phyloP scores from a whole-genome alignment of 2,329 filamentous ascomycete species.

The Cercospora sesami region DNA sequence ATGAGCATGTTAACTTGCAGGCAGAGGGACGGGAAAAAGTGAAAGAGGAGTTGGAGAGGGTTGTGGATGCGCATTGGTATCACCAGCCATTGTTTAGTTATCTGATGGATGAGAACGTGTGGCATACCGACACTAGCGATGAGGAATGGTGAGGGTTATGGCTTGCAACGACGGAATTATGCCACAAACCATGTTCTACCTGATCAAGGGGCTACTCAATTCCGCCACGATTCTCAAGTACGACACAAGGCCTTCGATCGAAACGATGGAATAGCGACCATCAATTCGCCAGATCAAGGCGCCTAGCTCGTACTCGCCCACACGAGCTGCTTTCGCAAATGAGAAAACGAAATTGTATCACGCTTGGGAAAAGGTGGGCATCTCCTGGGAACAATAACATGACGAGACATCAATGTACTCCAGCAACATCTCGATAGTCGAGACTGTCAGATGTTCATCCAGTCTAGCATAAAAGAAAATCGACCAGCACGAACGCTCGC shows the following conservation, averaged over 20 bases:
- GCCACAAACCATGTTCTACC: too few relatives aligned
- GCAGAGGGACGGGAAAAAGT: constrained; percentile 25
- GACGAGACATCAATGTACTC: too few relatives aligned
- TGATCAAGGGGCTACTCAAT: not conserved
- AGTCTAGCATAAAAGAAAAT: not conserved
- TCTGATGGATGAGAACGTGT: constrained; percentile 35
- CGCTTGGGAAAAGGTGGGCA: too few relatives aligned
- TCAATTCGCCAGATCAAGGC: not conserved
- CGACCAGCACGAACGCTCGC: not conserved
- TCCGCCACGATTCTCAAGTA: too few relatives aligned
- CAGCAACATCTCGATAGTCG: too few relatives aligned
- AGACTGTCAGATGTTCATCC: not conserved
- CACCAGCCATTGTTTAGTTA: constrained; percentile 31
- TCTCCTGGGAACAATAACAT: too few relatives aligned
- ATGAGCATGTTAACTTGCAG: constrained; percentile 32
- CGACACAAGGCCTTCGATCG: too few relatives aligned
- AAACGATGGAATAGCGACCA: not conserved
- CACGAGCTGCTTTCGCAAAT: too few relatives aligned
- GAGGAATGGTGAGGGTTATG: constrained; percentile 36
- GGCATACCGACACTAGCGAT: constrained; percentile 39
- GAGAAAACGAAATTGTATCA: too few relatives aligned
- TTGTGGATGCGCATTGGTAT: constrained; percentile 35
- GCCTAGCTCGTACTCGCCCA: too few relatives aligned
- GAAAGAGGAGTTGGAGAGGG: constrained; percentile 18
- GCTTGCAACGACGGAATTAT: not conserved